Conservation (phyloP, 495 filamentous ascomycete species). For the Neurospora sp. region DNA sequence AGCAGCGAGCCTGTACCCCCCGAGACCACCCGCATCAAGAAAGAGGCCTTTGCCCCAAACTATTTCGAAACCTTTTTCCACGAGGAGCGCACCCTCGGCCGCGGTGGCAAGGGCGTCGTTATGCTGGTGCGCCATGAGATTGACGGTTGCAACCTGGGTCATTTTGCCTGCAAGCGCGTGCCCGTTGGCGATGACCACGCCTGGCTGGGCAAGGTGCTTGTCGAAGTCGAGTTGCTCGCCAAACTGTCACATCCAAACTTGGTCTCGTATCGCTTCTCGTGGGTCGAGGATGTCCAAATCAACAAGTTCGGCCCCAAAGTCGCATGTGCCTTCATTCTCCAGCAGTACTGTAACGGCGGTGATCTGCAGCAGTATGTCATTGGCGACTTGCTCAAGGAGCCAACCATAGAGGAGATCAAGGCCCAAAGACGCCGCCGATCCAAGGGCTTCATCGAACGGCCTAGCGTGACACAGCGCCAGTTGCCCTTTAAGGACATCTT, state of each 20-base stretch:
- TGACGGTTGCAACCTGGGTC: conserved; percentile 71
- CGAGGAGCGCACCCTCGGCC: conserved; percentile 73
- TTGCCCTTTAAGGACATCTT: conserved; percentile 88
- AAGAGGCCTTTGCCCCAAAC: conserved; percentile 75
- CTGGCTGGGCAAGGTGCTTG: conserved; percentile 87
- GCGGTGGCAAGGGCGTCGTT: conserved; percentile 90
- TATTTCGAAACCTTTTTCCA: conserved; percentile 91
- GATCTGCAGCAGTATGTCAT: conserved; percentile 81
- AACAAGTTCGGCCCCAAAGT: conserved; percentile 83
- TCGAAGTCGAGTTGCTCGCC: conserved; percentile 87
- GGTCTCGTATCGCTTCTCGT: conserved; percentile 95
- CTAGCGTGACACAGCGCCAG: conserved; percentile 41
- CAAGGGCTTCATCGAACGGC: conserved; percentile 39
- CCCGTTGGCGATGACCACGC: conserved; percentile 92
- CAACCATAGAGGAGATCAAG: conserved; percentile 74
- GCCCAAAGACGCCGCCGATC: conserved; percentile 73
- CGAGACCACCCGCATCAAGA: conserved; percentile 59
- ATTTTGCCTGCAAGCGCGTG: conserved; percentile 95
- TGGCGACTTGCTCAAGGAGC: conserved; percentile 47
- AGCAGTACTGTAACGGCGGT: conserved; percentile 95
- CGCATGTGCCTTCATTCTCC: conserved; percentile 90
- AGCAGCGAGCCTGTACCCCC: conserved; percentile 39
- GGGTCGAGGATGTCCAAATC: conserved; percentile 82
- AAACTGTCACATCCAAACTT: conserved; percentile 87
- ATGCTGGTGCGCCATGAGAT: conserved; percentile 83